Percentiles rank a stretch among this genome's conserved stretches.
Evolutionary conservation across 2,329 filamentous ascomycete species (phyloP).

Genomic region (Fusarium temperatum): DNA sequence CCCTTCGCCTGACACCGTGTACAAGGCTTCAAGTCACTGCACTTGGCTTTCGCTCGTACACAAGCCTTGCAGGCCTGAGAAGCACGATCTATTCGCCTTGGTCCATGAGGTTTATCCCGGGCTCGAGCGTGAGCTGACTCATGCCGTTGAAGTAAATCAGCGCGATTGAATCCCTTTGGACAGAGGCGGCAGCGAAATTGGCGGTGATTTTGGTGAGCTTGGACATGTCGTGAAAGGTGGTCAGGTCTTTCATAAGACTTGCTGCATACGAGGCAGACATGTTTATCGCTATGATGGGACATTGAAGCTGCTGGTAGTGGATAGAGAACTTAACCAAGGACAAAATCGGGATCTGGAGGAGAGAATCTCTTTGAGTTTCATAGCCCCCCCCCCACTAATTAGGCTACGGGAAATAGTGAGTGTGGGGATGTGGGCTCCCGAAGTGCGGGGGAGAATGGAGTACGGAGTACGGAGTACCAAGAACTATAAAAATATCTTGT

Average conservation of each 20-base stretch:
- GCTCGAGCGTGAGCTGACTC: neutral
- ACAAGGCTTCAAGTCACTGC: neutral
- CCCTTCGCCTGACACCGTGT: neutral
- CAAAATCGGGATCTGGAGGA: accelerated
- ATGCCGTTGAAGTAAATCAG: neutral
- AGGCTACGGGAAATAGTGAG: neutral
- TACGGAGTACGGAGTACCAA: neutral
- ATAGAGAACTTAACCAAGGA: accelerated
- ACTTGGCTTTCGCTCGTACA: neutral
- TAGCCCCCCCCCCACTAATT: neutral
- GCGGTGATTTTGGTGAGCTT: neutral
- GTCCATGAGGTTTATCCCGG: accelerated
- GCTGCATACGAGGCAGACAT: neutral
- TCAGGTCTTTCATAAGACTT: neutral
- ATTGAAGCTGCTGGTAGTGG: neutral
- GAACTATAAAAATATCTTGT: neutral
- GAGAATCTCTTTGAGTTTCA: neutral
- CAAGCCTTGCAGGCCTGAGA: neutral
- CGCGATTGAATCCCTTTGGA: neutral
- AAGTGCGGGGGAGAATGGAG: neutral
- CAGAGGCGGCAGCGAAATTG: neutral
- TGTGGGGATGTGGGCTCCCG: neutral
- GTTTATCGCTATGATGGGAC: neutral
- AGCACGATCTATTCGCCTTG: neutral
- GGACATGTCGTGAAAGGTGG: neutral